Evolutionary conservation across 2,329 filamentous ascomycete species (phyloP).

Genomic region (Sarocladiaceae sp.): DNA sequence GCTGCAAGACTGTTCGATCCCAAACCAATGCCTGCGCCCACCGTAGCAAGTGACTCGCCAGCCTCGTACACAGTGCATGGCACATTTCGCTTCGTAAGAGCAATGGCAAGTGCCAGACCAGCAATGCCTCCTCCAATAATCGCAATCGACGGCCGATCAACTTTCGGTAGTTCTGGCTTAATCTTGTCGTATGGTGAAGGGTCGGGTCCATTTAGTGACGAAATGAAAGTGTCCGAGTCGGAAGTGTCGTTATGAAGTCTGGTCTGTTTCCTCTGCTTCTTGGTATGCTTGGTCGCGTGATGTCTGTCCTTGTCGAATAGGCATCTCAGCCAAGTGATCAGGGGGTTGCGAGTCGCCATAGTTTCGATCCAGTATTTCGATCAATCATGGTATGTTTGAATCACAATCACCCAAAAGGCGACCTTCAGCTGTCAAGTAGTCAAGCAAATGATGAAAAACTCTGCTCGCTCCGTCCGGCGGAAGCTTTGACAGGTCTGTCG

Average conservation of each 20-base stretch:
- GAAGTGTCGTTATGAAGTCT: background rate
- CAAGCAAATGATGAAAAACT: background rate
- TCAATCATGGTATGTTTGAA: background rate
- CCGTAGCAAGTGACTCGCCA: background rate
- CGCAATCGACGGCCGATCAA: conserved; percentile 5
- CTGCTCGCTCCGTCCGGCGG: too few species aligned
- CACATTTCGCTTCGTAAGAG: background rate
- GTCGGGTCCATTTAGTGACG: conserved; percentile 2
- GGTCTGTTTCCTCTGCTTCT: background rate
- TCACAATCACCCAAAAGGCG: too few species aligned
- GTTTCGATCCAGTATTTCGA: background rate
- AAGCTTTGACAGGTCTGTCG: background rate
- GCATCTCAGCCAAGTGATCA: conserved; percentile 2
- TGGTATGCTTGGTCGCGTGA: background rate
- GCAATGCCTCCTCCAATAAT: conserved; percentile 11
- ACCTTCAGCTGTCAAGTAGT: too few species aligned
- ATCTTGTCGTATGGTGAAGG: background rate
- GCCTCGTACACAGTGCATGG: conserved; percentile 10
- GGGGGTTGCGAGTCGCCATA: conserved; percentile 1
- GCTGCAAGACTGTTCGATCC: conserved; percentile 7
- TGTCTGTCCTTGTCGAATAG: conserved; percentile 6
- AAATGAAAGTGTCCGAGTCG: conserved; percentile 6
- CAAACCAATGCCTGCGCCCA: conserved; percentile 10
- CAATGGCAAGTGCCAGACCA: conserved; percentile 10
- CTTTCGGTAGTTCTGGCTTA: background rate